Evolutionary conservation across 495 filamentous ascomycete genomes (phyloP).

Genomic region (Annulohypoxylon nitens): DNA sequence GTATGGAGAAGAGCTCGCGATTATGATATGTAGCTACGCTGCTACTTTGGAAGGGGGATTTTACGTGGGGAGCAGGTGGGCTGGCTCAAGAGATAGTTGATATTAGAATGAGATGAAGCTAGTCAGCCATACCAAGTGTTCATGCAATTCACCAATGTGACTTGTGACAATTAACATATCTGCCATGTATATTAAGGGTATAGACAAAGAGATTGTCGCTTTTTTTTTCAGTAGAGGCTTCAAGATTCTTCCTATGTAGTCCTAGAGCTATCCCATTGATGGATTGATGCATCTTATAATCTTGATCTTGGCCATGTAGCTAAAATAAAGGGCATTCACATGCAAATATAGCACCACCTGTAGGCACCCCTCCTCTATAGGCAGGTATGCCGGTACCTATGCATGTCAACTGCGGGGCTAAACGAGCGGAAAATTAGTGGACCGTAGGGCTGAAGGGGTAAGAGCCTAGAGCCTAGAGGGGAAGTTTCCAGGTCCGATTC

Average conservation of each 20-base stretch:
- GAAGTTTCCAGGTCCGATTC: not conserved
- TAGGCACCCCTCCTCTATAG: not conserved
- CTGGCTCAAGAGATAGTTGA: conserved; percentile 11
- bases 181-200: too few species aligned
- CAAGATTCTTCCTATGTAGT: too few species aligned
- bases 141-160: not conserved
- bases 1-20: conserved; percentile 15
- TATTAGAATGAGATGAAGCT: conserved; percentile 42
- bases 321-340: not conserved
- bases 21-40: not conserved
- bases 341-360: not conserved
- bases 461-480: not conserved
- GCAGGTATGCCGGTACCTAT: not conserved
- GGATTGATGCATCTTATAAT: too few species aligned
- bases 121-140: not conserved
- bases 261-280: too few species aligned
- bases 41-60: not conserved
- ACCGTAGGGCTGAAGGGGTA: conserved; percentile 34
- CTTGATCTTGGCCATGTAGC: not conserved
- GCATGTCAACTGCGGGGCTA: conserved; percentile 32
- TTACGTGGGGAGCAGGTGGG: not conserved
- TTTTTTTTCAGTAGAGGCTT: too few species aligned
- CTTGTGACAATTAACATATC: too few species aligned
- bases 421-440: conserved; percentile 5
- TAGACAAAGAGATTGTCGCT: too few species aligned